phyloP scores from a whole-genome alignment of 345 rosid species.

The Moricandia moricandioides region DNA sequence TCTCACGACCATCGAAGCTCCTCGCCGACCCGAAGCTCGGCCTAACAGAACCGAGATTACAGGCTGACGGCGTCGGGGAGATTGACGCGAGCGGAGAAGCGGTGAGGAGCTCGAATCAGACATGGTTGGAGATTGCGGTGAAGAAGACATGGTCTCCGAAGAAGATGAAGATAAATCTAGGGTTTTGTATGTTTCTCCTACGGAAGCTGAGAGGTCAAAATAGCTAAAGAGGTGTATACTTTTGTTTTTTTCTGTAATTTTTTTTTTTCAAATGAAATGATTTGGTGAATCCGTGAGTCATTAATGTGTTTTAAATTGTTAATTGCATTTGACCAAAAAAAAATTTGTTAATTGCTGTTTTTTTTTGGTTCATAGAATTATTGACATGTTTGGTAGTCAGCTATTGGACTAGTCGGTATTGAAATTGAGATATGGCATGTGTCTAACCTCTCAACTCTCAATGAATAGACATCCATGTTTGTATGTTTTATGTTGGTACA shows the following conservation, averaged over 20 bases:
- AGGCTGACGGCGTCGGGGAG: constrained; percentile 35
- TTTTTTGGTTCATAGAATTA: background rate
- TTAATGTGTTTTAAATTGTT: background rate
- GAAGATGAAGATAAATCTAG: background rate
- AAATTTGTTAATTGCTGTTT: background rate
- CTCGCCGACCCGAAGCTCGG: constrained; percentile 79
- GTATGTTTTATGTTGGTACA: constrained; percentile 30
- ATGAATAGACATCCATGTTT: background rate
- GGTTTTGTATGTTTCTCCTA: constrained; percentile 5
- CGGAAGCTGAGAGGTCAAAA: background rate
- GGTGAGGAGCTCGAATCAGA: constrained; percentile 51
- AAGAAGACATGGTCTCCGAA: constrained; percentile 26
- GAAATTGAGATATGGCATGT: background rate
- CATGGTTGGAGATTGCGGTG: constrained; percentile 25
- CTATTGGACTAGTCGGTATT: background rate
- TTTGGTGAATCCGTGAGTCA: background rate
- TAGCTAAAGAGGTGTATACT: background rate
- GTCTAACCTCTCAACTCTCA: background rate
- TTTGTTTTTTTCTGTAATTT: background rate
- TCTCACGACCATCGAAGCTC: constrained; percentile 79
- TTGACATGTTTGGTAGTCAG: background rate
- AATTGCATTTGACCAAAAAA: too few species aligned
- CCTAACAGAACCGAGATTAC: constrained; percentile 60
- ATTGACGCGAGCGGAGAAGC: constrained; percentile 67
- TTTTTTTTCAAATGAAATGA: background rate